phyloP scores from a whole-genome alignment of 2,329 filamentous ascomycete species.

The Tolypocladium tundrense region DNA sequence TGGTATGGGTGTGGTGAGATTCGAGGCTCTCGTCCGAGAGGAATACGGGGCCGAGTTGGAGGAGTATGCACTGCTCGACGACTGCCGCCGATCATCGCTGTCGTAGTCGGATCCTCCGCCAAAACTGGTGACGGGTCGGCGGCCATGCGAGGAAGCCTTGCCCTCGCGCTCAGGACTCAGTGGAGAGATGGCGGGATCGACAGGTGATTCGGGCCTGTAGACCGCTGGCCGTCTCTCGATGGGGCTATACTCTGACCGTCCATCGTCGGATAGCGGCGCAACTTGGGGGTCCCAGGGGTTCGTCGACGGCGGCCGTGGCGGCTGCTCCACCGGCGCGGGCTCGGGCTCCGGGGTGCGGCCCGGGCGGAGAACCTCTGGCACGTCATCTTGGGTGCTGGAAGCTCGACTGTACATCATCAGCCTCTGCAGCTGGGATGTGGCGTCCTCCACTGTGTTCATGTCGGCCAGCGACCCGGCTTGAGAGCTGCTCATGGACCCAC shows the following conservation, averaged over 20 bases:
- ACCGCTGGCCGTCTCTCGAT: conserved; percentile 11
- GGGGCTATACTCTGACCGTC: conserved; percentile 8
- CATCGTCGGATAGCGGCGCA: conserved; percentile 10
- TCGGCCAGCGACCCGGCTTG: background rate
- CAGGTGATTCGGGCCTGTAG: conserved; percentile 6
- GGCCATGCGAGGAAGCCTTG: background rate
- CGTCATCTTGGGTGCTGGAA: background rate
- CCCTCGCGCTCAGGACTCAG: background rate
- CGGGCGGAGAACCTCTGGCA: conserved; percentile 2
- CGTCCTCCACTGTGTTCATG: conserved; percentile 14
- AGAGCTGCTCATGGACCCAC: conserved; percentile 1
- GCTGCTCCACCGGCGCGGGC: conserved; percentile 13
- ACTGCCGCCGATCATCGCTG: conserved; percentile 7
- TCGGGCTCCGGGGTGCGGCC: conserved; percentile 2
- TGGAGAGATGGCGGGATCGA: conserved; percentile 8
- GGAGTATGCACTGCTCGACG: conserved; percentile 8
- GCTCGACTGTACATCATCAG: conserved; percentile 13
- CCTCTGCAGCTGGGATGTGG: conserved; percentile 16
- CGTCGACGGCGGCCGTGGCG: conserved; percentile 25
- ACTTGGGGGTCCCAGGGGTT: conserved; percentile 32
- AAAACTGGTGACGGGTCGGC: conserved; percentile 1
- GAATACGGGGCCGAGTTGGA: conserved; percentile 4
- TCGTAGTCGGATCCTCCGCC: conserved; percentile 4
- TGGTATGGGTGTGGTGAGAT: conserved; percentile 7
- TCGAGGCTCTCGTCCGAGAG: conserved; percentile 3